Evolutionary conservation across 345 rosid species (phyloP).

Genomic region (Eucalyptus marginata): DNA sequence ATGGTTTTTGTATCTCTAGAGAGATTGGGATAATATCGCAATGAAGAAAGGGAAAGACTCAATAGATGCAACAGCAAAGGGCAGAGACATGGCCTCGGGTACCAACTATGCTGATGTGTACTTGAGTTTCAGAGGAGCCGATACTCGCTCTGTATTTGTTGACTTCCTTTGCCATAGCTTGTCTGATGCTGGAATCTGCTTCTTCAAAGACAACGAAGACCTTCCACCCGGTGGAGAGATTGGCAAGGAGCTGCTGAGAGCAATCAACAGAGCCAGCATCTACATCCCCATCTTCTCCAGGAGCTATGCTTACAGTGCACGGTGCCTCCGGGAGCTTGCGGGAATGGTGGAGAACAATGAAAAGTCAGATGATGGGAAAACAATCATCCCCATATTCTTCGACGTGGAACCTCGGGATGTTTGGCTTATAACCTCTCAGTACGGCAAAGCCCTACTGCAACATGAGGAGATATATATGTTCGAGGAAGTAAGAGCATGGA

Average conservation of each 20-base stretch:
- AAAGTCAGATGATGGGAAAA: background rate
- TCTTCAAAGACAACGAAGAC: background rate
- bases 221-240: background rate
- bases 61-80: too few species aligned
- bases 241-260: background rate
- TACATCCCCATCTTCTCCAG: too few species aligned
- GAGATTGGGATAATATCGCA: too few species aligned
- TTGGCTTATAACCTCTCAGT: background rate
- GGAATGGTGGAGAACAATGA: background rate
- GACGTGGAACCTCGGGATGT: background rate
- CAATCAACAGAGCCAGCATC: background rate
- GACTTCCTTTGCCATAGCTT: background rate
- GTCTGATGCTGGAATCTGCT: background rate
- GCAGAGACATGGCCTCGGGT: too few species aligned
- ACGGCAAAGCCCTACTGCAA: background rate
- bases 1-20: too few species aligned
- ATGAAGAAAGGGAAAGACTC: too few species aligned
- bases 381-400: background rate
- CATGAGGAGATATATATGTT: background rate
- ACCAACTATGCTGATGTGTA: background rate
- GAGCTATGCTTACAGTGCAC: too few species aligned
- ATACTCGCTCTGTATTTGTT: accelerated
- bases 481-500: background rate
- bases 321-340: background rate
- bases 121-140: background rate